Percentiles rank a stretch among this genome's conserved stretches.
phyloP scores from a whole-genome alignment of 345 rosid genomes.

The Aethionema arabicum region DNA sequence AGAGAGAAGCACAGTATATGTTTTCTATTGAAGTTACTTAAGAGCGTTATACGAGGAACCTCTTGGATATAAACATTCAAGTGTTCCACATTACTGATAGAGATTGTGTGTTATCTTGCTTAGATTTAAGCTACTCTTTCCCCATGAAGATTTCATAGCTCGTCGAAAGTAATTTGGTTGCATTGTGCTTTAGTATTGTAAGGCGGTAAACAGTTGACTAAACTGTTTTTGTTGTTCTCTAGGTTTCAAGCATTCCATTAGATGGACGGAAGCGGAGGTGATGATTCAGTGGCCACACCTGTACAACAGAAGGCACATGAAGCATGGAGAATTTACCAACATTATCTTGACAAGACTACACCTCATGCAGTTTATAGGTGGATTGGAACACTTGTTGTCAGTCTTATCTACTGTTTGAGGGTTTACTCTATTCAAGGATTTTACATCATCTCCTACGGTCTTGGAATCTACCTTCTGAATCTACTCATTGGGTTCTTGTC shows the following conservation, averaged over 20 bases:
- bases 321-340: constrained; percentile 79
- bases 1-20: background rate
- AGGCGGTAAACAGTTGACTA: constrained; percentile 14
- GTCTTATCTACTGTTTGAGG: constrained; percentile 59
- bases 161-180: background rate
- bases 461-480: constrained; percentile 87
- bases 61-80: no score
- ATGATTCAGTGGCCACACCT: constrained; percentile 56
- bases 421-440: constrained; percentile 79
- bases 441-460: constrained; percentile 84
- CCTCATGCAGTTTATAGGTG: constrained; percentile 82
- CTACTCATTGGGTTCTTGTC: constrained; percentile 91
- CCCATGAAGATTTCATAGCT: background rate
- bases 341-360: constrained; percentile 84
- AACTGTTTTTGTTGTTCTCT: constrained; percentile 23
- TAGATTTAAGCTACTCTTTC: background rate
- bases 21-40: background rate
- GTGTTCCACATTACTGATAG: no score
- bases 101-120: background rate
- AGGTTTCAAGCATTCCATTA: constrained; percentile 37
- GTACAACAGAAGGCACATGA: constrained; percentile 65
- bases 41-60: background rate
- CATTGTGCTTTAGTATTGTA: background rate
- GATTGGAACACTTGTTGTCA: constrained; percentile 65
- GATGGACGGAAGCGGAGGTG: constrained; percentile 84